Evolutionary conservation across 2,329 filamentous ascomycete species (phyloP), one percentile per base, ranked within the genome.

Genomic region (Diaporthe citriasiana): DNA sequence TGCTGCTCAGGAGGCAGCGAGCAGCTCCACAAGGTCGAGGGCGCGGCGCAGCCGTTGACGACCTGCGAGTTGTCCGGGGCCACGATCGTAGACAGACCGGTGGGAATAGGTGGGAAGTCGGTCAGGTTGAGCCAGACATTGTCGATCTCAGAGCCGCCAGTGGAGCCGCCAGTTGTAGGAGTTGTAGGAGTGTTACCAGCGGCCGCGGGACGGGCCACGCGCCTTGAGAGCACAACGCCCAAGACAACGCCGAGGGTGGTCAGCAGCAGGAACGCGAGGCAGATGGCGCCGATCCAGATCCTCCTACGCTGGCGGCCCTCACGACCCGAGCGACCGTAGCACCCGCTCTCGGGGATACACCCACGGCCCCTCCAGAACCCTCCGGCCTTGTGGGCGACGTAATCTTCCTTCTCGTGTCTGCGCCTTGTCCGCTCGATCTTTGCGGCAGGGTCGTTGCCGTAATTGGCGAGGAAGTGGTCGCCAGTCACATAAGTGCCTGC

Each of bases 11-110:
- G 95, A 3, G 95, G 95, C 22, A 97, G 83, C 15, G 92, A 89
- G 81, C 95, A 98, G 80, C 93, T 97, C 95, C 95, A 98, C 71
- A 97, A 82, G 0, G 93, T 94, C 13, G 90, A 87, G 0, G 93
- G 93, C 10, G 87, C 85, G 5, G 95, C 91, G 78, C 95, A 98
- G 9, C 89, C 90, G 30, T 89, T 90, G 71, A 90, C 88, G n/a
- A 90, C 84, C 2, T 88, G 84, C 0, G 89, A 88, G 66, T 93
- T 91, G 77, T 94, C 89, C 0, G 95, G 91, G 7, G 93, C 93
- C 22, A 93, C 90, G 22, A 98, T 89, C 0, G 94, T 97, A 75
- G 94, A 88, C 25, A 96, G 88, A 0, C 95, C 96, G 0, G 94
- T 96, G 1, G 94, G 94, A 79, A 98, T 94, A 0, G 95, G 93